Conservation (phyloP, 495 filamentous ascomycete species). For the Cercophora scortea region DNA sequence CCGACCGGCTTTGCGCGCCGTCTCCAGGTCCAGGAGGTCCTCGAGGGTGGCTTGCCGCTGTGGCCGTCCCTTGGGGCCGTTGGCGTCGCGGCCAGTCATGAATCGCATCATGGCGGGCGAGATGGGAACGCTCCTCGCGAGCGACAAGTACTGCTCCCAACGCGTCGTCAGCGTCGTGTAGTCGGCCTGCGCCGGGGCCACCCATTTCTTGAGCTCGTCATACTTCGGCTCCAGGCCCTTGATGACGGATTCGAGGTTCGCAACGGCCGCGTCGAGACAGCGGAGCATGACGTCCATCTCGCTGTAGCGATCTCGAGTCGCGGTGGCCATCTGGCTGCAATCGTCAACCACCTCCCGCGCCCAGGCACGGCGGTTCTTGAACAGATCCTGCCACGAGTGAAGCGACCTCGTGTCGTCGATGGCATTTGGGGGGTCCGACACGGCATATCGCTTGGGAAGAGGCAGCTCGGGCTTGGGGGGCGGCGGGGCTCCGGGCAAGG, state of each 20-base stretch:
- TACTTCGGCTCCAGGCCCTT: slow-evolving; percentile 67
- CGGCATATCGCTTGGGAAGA: slow-evolving; percentile 49
- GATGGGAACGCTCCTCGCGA: slow-evolving; percentile 53
- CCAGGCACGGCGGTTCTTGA: slow-evolving; percentile 67
- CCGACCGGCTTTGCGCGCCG: slow-evolving; percentile 56
- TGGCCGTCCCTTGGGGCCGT: slow-evolving; percentile 28
- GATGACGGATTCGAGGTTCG: slow-evolving; percentile 72
- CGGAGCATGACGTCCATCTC: slow-evolving; percentile 66
- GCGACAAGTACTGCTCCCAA: slow-evolving; percentile 60
- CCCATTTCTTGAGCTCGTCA: slow-evolving; percentile 64
- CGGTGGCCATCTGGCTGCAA: slow-evolving; percentile 50
- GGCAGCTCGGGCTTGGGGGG: slow-evolving; percentile 42
- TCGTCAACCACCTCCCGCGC: slow-evolving; percentile 58
- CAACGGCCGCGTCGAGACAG: slow-evolving; percentile 67
- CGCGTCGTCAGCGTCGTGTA: slow-evolving; percentile 55
- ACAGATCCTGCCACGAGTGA: slow-evolving; percentile 75
- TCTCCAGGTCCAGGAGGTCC: slow-evolving; percentile 61
- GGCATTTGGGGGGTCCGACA: slow-evolving; percentile 60
- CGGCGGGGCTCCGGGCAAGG: slow-evolving; percentile 28
- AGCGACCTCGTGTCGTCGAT: slow-evolving; percentile 66
- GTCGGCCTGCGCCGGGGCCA: slow-evolving; percentile 59
- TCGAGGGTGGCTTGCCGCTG: slow-evolving; percentile 49
- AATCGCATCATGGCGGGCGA: slow-evolving; percentile 44
- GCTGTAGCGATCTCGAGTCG: slow-evolving; percentile 39
- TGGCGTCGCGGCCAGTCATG: slow-evolving; percentile 40